These are phyloP conservation scores for Emergomyces orientalis DNA, from an alignment of 2,329 filamentous ascomycete species.

Conservation along the genomic window DNA sequence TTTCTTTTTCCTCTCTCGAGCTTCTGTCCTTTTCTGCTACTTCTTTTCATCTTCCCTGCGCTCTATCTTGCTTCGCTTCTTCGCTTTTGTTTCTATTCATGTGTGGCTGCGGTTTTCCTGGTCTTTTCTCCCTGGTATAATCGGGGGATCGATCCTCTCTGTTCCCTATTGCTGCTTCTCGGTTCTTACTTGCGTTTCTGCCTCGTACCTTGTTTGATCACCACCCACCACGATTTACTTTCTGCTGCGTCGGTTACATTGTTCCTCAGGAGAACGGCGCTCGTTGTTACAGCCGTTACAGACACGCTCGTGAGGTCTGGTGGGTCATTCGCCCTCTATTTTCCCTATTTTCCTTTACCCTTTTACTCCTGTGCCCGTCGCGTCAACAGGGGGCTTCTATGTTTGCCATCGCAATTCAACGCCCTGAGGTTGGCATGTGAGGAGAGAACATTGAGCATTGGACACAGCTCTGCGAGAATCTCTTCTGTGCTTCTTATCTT, in stretches of 20 bases:
- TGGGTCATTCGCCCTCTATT: neutral
- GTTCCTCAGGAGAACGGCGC: neutral
- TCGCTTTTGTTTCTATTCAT: slow-evolving; percentile 15
- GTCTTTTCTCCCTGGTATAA: neutral
- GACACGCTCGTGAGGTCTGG: neutral
- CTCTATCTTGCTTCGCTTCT: slow-evolving; percentile 12
- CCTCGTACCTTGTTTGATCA: neutral
- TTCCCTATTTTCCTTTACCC: neutral
- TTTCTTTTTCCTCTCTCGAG: slow-evolving; percentile 1
- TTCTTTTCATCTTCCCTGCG: slow-evolving; percentile 11
- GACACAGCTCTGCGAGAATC: neutral
- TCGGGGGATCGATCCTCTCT: neutral
- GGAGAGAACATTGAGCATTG: neutral
- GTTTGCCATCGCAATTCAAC: neutral
- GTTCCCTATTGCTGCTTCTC: neutral
- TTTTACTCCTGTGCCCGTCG: neutral
- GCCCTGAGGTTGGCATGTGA: neutral
- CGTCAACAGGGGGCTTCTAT: neutral
- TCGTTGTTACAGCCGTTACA: neutral
- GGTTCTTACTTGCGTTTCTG: neutral
- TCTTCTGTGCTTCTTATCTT: neutral
- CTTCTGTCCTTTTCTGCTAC: neutral
- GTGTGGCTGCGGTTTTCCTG: slow-evolving; percentile 7
- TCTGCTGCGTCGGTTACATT: neutral
- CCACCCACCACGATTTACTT: neutral